Evolutionary conservation across 2,329 filamentous ascomycete species (phyloP).

Genomic region (Xylariales sp.): DNA sequence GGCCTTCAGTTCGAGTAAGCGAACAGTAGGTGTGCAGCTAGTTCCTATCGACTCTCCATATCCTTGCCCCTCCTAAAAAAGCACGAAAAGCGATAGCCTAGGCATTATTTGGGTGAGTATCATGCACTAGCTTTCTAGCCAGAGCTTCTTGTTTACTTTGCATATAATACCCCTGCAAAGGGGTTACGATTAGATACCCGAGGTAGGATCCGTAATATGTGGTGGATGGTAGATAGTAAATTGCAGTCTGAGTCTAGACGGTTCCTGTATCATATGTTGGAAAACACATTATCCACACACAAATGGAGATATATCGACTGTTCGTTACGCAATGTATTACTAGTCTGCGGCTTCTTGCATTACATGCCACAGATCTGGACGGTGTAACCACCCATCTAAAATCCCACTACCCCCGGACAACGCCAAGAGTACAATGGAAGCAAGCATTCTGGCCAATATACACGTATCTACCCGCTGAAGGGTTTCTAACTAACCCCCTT

Average conservation of each 20-base stretch:
- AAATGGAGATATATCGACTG: too few species aligned
- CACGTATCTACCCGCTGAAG: background rate
- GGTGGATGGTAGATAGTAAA: conserved; percentile 10
- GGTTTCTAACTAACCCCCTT: background rate
- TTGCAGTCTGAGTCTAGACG: background rate
- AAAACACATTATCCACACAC: background rate
- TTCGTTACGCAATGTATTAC: conserved; percentile 8
- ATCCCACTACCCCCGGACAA: background rate
- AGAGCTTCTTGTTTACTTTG: conserved; percentile 1
- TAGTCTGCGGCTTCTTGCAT: background rate
- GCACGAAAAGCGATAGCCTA: background rate
- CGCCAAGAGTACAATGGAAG: background rate
- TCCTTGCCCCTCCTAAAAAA: background rate
- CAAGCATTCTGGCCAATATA: background rate
- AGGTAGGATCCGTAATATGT: conserved; percentile 28
- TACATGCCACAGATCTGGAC: background rate
- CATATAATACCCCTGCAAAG: background rate
- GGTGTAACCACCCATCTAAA: background rate
- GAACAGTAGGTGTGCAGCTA: background rate
- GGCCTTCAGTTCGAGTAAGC: conserved; percentile 35
- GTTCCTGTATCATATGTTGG: background rate
- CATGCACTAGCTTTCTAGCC: background rate
- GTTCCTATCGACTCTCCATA: background rate
- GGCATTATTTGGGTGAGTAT: conserved; percentile 32
- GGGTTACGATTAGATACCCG: background rate